Conservation (phyloP, 768 basidiomycete genomes). For the Termitomyces sp. region DNA sequence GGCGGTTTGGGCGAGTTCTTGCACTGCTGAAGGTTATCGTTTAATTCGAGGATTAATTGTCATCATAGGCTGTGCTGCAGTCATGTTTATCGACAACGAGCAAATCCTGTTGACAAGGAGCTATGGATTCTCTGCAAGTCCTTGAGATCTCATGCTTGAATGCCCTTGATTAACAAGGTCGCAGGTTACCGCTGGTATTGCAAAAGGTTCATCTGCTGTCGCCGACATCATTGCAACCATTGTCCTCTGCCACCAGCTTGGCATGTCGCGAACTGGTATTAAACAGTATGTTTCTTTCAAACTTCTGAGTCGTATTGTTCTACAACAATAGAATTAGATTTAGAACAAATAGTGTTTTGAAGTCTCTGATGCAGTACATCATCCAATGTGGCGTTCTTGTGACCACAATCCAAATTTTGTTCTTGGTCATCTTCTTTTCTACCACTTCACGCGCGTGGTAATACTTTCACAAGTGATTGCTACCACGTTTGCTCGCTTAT, state of each 20-base stretch:
- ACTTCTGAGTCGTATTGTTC: too few species aligned
- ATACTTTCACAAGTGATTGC: too few species aligned
- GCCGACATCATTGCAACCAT: constrained; percentile 11
- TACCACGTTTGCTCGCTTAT: too few species aligned
- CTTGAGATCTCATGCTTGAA: not conserved
- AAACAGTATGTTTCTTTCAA: too few species aligned
- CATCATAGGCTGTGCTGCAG: not conserved
- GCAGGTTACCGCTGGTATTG: constrained; percentile 32
- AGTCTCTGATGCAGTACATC: too few species aligned
- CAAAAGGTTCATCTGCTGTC: constrained; percentile 32
- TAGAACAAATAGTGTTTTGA: too few species aligned
- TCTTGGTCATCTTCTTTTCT: too few species aligned
- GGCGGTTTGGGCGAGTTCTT: not conserved
- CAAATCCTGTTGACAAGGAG: constrained; percentile 18
- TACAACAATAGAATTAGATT: too few species aligned
- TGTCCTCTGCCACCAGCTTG: constrained; percentile 30
- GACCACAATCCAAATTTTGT: too few species aligned
- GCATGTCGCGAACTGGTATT: too few species aligned
- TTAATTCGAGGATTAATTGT: not conserved
- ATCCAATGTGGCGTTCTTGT: too few species aligned
- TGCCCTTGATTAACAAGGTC: not conserved
- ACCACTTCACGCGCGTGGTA: too few species aligned
- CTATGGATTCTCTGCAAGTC: constrained; percentile 17
- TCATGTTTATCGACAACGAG: constrained; percentile 3
- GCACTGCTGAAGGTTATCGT: not conserved